phyloP scores from a whole-genome alignment of 768 basidiomycete species.

The Termitomyces sp. region DNA sequence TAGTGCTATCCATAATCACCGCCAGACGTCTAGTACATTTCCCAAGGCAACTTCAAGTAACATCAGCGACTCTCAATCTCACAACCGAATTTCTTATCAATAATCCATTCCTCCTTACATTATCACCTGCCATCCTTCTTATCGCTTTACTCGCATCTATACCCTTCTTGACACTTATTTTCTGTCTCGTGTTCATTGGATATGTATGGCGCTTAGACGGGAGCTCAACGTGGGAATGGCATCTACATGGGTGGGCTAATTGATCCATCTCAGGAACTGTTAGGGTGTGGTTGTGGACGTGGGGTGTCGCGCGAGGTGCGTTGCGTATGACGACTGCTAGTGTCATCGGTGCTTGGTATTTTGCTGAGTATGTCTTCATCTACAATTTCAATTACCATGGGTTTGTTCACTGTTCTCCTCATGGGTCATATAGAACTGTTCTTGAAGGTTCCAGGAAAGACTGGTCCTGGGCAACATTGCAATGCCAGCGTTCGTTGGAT shows the following conservation, averaged over 20 bases:
- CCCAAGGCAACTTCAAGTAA: conserved; percentile 62
- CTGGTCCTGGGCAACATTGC: too few relatives aligned
- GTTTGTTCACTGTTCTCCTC: neutral
- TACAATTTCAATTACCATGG: neutral
- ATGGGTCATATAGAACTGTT: too few relatives aligned
- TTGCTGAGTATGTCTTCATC: conserved; percentile 40
- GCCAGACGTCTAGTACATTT: conserved; percentile 67
- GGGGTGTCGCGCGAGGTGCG: conserved; percentile 75
- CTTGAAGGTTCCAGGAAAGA: too few relatives aligned
- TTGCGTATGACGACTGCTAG: conserved; percentile 72
- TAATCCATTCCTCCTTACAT: conserved; percentile 68
- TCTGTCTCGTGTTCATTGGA: conserved; percentile 72
- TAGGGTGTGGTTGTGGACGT: conserved; percentile 66
- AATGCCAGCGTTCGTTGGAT: too few relatives aligned
- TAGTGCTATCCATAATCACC: conserved; percentile 63
- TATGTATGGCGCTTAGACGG: conserved; percentile 26
- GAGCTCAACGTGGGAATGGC: conserved; percentile 31
- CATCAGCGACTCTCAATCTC: conserved; percentile 52
- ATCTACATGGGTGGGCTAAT: conserved; percentile 31
- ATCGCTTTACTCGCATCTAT: conserved; percentile 62
- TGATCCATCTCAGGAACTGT: conserved; percentile 47
- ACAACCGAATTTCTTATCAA: conserved; percentile 64
- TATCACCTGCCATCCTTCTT: conserved; percentile 72
- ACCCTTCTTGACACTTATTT: conserved; percentile 73
- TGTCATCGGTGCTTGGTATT: conserved; percentile 92